Conservation (phyloP, 441 rosid species). For the Pelargonium citronellum region DNA sequence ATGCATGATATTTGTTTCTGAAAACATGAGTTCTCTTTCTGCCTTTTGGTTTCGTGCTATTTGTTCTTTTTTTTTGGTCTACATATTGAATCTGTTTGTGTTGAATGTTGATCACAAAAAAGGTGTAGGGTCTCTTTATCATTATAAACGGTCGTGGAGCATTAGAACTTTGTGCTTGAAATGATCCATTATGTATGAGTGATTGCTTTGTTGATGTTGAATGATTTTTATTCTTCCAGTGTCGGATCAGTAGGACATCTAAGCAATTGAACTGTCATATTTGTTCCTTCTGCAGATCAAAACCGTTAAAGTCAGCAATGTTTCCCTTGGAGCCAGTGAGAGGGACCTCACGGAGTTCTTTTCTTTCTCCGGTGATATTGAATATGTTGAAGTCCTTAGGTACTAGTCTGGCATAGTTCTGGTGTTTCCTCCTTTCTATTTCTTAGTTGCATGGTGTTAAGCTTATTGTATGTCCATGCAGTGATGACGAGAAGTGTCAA, state of each 20-base stretch:
- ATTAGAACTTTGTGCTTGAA: no score
- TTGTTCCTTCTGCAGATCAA: constrained; percentile 40
- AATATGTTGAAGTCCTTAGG: constrained; percentile 69
- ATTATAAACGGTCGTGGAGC: no score
- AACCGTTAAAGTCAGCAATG: constrained; percentile 72
- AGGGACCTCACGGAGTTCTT: constrained; percentile 77
- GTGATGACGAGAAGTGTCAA: constrained; percentile 56
- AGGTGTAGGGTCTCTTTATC: no score
- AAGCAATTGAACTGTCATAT: neutral
- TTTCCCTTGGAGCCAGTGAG: constrained; percentile 65
- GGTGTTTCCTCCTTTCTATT: constrained; percentile 1
- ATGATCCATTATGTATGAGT: no score
- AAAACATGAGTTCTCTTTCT: no score
- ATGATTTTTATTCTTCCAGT: no score
- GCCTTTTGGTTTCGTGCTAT: no score
- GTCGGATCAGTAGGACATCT: no score
- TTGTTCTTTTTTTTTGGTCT: no score
- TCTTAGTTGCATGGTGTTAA: constrained; percentile 5
- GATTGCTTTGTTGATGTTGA: neutral
- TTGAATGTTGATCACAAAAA: no score
- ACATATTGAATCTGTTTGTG: no score
- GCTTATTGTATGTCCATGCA: constrained; percentile 21
- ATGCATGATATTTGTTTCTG: no score
- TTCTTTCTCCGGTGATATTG: constrained; percentile 81
- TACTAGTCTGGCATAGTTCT: constrained; percentile 16